These are phyloP conservation scores for Oryza officinalis DNA, from an alignment of 176 grass and related monocot genomes.

Conservation along the genomic window DNA sequence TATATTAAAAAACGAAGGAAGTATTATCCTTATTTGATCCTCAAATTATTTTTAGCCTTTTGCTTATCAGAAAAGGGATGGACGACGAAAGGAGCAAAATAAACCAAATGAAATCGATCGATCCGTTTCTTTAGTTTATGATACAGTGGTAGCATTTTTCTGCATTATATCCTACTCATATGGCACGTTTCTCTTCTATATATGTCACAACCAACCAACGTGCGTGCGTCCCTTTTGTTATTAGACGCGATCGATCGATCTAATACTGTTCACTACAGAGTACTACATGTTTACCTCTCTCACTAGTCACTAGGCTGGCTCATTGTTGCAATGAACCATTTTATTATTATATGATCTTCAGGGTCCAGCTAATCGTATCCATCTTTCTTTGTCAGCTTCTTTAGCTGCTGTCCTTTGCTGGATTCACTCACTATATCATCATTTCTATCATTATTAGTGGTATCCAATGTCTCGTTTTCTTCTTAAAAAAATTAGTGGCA, in stretches of 20 bases:
- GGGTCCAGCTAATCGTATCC: not conserved
- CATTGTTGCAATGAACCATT: not conserved
- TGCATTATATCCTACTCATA: not conserved
- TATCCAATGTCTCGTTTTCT: constrained; percentile 30
- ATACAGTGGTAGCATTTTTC: not conserved
- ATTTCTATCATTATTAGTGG: not conserved
- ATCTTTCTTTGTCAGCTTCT: constrained; percentile 11
- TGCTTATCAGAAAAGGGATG: too few relatives aligned
- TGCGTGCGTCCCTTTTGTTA: not conserved
- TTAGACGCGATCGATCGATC: constrained; percentile 8
- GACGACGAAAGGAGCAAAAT: too few relatives aligned
- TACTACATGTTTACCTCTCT: not conserved
- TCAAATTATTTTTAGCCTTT: not conserved
- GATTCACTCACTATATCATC: not conserved
- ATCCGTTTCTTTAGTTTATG: not conserved
- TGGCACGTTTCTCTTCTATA: not conserved
- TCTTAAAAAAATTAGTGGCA: not conserved
- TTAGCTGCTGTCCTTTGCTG: constrained; percentile 16
- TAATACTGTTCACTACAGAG: not conserved
- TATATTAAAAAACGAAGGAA: too few relatives aligned
- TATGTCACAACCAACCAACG: not conserved
- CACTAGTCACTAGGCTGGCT: not conserved
- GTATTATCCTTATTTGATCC: not conserved
- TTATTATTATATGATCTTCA: not conserved
- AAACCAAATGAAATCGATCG: not conserved